Conservation (phyloP, 1,284 basidiomycete species). For the Takashimella koratensis region DNA sequence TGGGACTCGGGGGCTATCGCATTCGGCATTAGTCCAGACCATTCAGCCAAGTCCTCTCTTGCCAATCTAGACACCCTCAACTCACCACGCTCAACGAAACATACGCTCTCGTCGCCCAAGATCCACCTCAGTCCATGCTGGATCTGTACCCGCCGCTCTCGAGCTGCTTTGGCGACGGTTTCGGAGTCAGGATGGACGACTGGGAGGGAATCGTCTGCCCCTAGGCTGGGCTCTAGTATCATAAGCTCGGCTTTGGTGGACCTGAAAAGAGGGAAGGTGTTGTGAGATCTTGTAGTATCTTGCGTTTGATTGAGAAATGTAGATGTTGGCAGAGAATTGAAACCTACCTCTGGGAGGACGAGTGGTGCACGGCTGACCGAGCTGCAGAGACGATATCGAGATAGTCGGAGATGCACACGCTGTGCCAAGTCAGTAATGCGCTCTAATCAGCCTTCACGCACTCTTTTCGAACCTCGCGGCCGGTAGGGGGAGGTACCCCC, state of each 20-base stretch:
- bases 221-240: constrained; percentile 34
- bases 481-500: neutral
- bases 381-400: constrained; percentile 30
- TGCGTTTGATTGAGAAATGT: too few relatives aligned
- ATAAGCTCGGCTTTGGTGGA: constrained; percentile 19
- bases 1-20: too few relatives aligned
- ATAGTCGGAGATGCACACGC: constrained; percentile 30
- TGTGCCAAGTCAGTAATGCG: constrained; percentile 10
- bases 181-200: constrained; percentile 19
- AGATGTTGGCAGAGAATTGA: too few relatives aligned
- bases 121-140: constrained; percentile 25
- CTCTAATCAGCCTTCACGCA: constrained; percentile 3
- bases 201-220: constrained; percentile 20
- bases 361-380: constrained; percentile 19
- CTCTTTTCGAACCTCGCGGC: constrained; percentile 3
- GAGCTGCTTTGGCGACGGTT: constrained; percentile 12
- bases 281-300: too few relatives aligned
- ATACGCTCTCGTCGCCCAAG: constrained; percentile 14
- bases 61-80: too few relatives aligned
- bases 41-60: too few relatives aligned
- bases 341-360: constrained; percentile 15
- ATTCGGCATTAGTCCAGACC: too few relatives aligned
- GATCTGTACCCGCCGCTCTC: constrained; percentile 24
- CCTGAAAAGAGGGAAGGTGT: neutral
- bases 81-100: neutral